These are phyloP conservation scores for Mariannaea sp. DNA, from an alignment of 2,329 filamentous ascomycete genomes.

Conservation along the genomic window DNA sequence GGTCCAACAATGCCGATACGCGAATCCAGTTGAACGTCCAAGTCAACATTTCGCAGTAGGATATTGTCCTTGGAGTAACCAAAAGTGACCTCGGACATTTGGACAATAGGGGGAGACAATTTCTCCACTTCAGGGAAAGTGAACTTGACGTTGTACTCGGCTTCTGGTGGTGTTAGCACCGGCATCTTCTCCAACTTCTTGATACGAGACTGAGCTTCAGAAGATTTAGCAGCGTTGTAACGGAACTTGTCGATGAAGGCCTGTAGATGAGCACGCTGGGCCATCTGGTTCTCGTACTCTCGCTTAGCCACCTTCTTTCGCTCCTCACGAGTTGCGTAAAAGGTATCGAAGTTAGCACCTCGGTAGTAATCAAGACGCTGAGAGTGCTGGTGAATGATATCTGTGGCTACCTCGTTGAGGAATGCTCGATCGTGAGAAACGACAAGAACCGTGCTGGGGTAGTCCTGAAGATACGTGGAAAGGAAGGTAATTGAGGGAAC, in stretches of 20 bases:
- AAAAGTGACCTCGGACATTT: conserved; percentile 92
- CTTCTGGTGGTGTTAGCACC: conserved; percentile 84
- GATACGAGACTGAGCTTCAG: conserved; percentile 96
- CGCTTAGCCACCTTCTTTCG: conserved; percentile 94
- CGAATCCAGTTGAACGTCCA: conserved; percentile 97
- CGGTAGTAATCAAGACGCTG: conserved; percentile 98
- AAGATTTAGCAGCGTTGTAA: conserved; percentile 98
- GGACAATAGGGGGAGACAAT: conserved; percentile 93
- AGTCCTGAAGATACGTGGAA: conserved; percentile 89
- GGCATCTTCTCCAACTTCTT: conserved; percentile 99
- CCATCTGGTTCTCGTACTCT: conserved; percentile 99
- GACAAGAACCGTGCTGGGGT: conserved; percentile 93
- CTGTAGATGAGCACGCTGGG: conserved; percentile 87
- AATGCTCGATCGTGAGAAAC: conserved; percentile 99
- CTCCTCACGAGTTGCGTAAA: conserved; percentile 97
- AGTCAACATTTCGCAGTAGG: conserved; percentile 83
- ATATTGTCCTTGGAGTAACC: conserved; percentile 82
- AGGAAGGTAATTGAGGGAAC: conserved; percentile 99
- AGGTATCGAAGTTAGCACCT: conserved; percentile 93
- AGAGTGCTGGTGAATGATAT: conserved; percentile 98
- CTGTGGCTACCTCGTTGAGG: conserved; percentile 97
- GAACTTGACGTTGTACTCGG: conserved; percentile 95
- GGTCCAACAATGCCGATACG: conserved; percentile 99
- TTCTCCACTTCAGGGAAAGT: conserved; percentile 98
- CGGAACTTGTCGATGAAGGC: conserved; percentile 99